A percentile compares a stretch with the other conserved stretches of the same genome.
These are phyloP conservation scores for Fusarium vanettenii DNA, from an alignment of 2,329 filamentous ascomycete species.

Conservation along the genomic window DNA sequence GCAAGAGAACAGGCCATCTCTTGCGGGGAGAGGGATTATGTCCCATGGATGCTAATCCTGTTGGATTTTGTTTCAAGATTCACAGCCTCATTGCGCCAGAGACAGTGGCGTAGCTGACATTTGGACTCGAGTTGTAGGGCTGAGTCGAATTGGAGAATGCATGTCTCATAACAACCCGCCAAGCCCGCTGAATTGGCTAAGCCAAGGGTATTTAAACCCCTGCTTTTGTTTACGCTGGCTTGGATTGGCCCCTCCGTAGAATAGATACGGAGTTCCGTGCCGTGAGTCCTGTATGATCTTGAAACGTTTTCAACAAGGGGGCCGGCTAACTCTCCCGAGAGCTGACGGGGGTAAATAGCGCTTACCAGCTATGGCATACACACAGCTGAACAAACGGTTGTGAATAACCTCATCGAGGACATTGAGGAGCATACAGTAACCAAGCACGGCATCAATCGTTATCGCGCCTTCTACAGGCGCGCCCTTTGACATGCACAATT, in stretches of 20 bases:
- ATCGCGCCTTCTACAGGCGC: neutral
- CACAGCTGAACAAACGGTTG: neutral
- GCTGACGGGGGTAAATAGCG: neutral
- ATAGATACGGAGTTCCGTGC: neutral
- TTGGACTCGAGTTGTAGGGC: neutral
- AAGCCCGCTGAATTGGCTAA: neutral
- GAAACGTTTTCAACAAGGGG: neutral
- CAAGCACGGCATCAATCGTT: neutral
- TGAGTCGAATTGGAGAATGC: neutral
- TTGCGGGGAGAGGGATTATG: too few relatives aligned
- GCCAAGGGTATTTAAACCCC: neutral
- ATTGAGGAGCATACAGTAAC: neutral
- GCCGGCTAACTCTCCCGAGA: neutral
- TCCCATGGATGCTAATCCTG: neutral
- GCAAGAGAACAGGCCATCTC: neutral
- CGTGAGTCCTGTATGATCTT: neutral
- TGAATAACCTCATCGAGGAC: neutral
- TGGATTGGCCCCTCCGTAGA: neutral
- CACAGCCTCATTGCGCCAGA: neutral
- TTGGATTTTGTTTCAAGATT: neutral
- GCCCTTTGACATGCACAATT: conserved; percentile 7
- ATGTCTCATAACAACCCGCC: neutral
- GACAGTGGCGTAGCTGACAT: neutral
- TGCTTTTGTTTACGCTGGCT: neutral
- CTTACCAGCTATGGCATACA: neutral